Conservation (phyloP, 805 yeast species). For the Spencermartinsiella europaea region DNA sequence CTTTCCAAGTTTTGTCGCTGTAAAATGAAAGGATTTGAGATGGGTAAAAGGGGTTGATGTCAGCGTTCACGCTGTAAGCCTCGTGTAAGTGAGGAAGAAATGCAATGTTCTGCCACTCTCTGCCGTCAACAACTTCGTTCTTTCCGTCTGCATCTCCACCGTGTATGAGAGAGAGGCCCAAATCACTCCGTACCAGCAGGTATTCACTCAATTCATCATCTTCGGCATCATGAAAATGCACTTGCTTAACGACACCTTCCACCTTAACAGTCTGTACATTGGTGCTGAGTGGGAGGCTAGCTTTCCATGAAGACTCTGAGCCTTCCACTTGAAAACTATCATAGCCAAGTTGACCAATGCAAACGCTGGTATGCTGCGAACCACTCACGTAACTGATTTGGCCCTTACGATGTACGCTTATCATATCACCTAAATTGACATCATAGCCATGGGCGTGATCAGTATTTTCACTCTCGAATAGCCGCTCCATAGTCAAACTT, state of each 20-base stretch:
- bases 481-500: conserved; percentile 5
- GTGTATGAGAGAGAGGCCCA: neutral
- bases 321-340: neutral
- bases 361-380: neutral
- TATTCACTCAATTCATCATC: neutral
- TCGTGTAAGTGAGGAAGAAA: neutral
- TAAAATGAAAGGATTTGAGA: conserved; percentile 35
- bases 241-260: neutral
- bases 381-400: neutral
- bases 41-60: neutral
- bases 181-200: neutral
- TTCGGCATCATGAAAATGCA: neutral
- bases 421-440: conserved; percentile 11
- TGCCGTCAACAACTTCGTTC: neutral
- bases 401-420: neutral
- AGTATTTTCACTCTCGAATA: conserved; percentile 10
- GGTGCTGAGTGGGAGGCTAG: neutral
- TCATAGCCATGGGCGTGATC: conserved; percentile 11
- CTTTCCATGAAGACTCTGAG: neutral
- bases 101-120: neutral
- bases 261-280: neutral
- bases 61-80: neutral
- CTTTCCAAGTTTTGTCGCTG: conserved; percentile 39
- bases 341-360: neutral
- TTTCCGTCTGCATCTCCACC: neutral